Percentiles rank a stretch among this genome's conserved stretches.
Evolutionary conservation across 495 filamentous ascomycete species (phyloP).

Genomic region (Talaromyces liani): DNA sequence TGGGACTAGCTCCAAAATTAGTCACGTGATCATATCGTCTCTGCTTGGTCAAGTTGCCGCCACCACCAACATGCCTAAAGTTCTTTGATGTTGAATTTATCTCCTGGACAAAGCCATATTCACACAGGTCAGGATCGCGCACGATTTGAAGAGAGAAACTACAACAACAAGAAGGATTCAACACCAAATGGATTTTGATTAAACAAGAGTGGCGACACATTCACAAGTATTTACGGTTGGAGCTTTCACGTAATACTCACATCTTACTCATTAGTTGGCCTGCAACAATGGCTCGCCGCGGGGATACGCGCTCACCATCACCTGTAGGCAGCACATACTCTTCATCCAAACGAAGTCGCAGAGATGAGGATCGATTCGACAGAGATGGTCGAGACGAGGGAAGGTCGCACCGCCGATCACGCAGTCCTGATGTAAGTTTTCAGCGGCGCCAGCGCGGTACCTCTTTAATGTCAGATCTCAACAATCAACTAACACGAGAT

Average conservation of each 20-base stretch:
- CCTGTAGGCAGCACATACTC: slow-evolving; percentile 84
- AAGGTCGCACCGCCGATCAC: slow-evolving; percentile 55
- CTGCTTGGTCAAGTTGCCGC: not conserved
- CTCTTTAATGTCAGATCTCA: not conserved
- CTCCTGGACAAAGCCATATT: not conserved
- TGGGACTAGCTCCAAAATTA: not conserved
- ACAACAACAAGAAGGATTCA: not conserved
- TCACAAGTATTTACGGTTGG: slow-evolving; percentile 5
- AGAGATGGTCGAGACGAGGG: slow-evolving; percentile 56
- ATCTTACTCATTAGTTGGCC: slow-evolving; percentile 42
- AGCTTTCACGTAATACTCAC: slow-evolving; percentile 54
- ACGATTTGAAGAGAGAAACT: not conserved
- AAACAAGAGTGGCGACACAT: not conserved
- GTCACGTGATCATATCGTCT: not conserved
- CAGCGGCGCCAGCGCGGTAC: not conserved
- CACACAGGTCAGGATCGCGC: not conserved
- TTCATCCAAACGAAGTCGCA: slow-evolving; percentile 62
- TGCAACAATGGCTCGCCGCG: slow-evolving; percentile 81
- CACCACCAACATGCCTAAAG: not conserved
- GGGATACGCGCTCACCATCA: slow-evolving; percentile 92
- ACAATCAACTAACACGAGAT: not conserved
- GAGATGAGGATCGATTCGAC: slow-evolving; percentile 72
- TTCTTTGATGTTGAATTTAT: not conserved
- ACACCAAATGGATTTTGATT: slow-evolving; percentile 5
- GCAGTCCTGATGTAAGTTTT: slow-evolving; percentile 62